Percentiles rank a stretch among this genome's conserved stretches.
phyloP scores from a whole-genome alignment of 2,329 filamentous ascomycete genomes.

The Ascosphaera apis region DNA sequence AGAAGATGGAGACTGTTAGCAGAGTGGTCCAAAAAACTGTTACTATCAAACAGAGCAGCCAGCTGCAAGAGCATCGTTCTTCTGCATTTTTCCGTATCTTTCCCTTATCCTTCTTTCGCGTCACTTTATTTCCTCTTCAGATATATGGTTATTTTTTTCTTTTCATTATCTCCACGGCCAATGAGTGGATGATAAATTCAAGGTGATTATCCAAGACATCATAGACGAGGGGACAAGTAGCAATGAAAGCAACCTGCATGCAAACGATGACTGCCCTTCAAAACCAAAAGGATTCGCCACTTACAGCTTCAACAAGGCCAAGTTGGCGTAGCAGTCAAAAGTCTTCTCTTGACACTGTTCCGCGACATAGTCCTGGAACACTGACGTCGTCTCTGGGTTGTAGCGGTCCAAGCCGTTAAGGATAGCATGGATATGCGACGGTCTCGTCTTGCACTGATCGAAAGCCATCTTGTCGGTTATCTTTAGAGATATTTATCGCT shows the following conservation, averaged over 20 bases:
- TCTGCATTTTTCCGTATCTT: no score
- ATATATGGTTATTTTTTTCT: no score
- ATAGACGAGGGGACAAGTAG: slow-evolving; percentile 24
- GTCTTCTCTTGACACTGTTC: slow-evolving; percentile 90
- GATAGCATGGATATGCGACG: slow-evolving; percentile 76
- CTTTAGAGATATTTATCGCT: no score
- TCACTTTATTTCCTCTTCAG: no score
- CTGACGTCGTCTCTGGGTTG: slow-evolving; percentile 85
- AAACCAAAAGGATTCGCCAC: slow-evolving; percentile 8
- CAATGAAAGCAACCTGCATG: background rate
- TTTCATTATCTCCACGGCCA: no score
- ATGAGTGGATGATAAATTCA: no score
- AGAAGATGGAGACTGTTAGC: slow-evolving; percentile 2
- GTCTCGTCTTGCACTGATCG: slow-evolving; percentile 79
- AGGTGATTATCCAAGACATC: no score
- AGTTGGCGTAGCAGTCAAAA: slow-evolving; percentile 89
- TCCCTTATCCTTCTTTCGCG: no score
- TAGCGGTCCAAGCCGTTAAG: slow-evolving; percentile 96
- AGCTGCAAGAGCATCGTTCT: slow-evolving; percentile 1
- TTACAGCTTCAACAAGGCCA: slow-evolving; percentile 92
- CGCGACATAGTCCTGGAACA: slow-evolving; percentile 84
- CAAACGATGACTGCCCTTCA: no score
- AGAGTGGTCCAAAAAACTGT: slow-evolving; percentile 4
- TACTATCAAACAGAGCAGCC: background rate
- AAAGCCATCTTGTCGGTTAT: slow-evolving; percentile 23